These are phyloP conservation scores for Mangifera indica DNA, from an alignment of 345 rosid genomes.

Conservation along the genomic window DNA sequence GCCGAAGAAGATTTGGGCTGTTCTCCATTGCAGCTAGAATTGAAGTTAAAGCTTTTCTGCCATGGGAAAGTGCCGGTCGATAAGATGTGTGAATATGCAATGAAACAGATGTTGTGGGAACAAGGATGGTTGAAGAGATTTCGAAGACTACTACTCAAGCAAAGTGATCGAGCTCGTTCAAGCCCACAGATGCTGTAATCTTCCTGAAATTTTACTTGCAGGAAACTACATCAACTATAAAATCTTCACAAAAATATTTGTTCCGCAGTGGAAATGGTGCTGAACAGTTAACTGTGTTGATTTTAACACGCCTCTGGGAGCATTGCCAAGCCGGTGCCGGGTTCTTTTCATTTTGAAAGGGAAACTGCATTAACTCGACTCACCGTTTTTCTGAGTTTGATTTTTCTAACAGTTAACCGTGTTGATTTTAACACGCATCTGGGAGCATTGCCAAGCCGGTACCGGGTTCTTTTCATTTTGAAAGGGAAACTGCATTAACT, in stretches of 20 bases:
- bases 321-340: not conserved
- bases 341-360: not conserved
- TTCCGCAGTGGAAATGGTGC: not conserved
- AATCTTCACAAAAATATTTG: too few relatives aligned
- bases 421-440: too few relatives aligned
- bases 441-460: not conserved
- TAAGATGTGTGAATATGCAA: not conserved
- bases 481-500: not conserved
- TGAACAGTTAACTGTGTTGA: not conserved
- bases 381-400: not conserved
- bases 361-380: not conserved
- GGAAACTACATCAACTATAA: not conserved
- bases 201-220: not conserved
- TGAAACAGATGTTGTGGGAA: not conserved
- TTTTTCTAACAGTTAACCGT: too few relatives aligned
- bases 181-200: not conserved
- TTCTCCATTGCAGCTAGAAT: slow-evolving; percentile 30
- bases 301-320: not conserved
- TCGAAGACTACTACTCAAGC: not conserved
- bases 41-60: slow-evolving; percentile 11
- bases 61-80: not conserved
- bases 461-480: not conserved
- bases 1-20: slow-evolving; percentile 7
- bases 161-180: not conserved
- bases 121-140: not conserved